Evolutionary conservation across 2,329 filamentous ascomycete genomes (phyloP), one percentile per base, ranked within the genome.

Genomic region (Dactylonectria estremocensis): DNA sequence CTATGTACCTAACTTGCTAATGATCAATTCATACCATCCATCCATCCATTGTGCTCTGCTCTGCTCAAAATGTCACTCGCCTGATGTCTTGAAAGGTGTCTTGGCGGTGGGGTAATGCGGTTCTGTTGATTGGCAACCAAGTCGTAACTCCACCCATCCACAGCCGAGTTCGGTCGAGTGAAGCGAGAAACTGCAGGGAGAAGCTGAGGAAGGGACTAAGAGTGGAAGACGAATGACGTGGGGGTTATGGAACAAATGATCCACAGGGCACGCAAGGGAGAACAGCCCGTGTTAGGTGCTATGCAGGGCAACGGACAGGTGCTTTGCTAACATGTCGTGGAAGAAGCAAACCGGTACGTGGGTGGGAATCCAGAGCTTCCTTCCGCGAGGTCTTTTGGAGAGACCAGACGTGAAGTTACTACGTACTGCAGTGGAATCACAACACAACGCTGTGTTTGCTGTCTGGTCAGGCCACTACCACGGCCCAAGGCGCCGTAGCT

Each of bases 71-170:
- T 28, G 40, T 8, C 40, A n/a, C 14, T 16, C 37, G 37, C 37
- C 37, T 40, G 2, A 16, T 43, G 5, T 6, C 40, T n/a, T 3
- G 40, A 14, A 43, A 5, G 10, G 14, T 18, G 8, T 11, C 24
- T 18, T n/a, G 31, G 50, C 10, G 20, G 31, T 35, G 50, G 50
- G 28, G n/a, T 53, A 53, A 53, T 53, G 5, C n/a, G n/a, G 50
- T 53, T 10, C 14, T 53, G 28, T 53, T 53, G 31, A 53, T 53
- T 53, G 50, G 50, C 31, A 31, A 31, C 46, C 16, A 16, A 53
- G 18, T 10, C 16, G 16, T 14, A 18, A n/a, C 40, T 43, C 40
- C 40, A 43, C 40, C 8, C 8, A 8, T n/a, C 14, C 40, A 43
- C 5, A 43, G 40, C 14, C 40, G 40, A 43, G 40, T 43, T 14